Base-by-base conservation (phyloP, 2,329 filamentous ascomycete genomes). In the Ustilaginoidea virens region DNA sequence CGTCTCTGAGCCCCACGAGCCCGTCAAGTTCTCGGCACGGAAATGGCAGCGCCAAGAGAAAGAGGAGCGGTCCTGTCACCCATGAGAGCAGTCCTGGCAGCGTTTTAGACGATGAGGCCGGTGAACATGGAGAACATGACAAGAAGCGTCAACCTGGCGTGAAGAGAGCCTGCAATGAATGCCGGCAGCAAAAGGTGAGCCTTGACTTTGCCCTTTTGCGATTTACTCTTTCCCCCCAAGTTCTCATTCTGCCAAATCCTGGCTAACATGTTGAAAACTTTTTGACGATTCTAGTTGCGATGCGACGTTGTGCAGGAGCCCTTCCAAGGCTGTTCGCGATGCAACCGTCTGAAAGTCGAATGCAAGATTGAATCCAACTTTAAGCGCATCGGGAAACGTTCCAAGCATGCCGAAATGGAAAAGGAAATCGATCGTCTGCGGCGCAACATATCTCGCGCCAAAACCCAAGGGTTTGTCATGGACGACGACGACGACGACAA, bases 321-420 rank as follows among this genome's bases (percentile, higher is more conserved):
- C 12, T 86, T 85, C 51, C 69, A 73, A 43, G 72, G 71, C 43
- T 90, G 81, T 58, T 74, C 74, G 30, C 68, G 81, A 32, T 90
- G 81, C 56, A 70, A 70, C 48, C 80, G 82, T 43, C 69, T 86
- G 46, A 80, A 79, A 53, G 73, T 87, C 36, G 70, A 76, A 36
- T 90, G 81, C 63, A 81, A 82, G 52, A 87, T 90, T 52, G 80
- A 87, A 52, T 80, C 78, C 44, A 83, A 85, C 52, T 87, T 87
- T 57, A 86, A 85, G 63, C 74, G 80, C 41, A 63, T 86, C 12
- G 78, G 80, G 37, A 90, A 90, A 60, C 69, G 80, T 23, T 80
- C 73, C 38, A 80, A 81, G 49, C 80, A 87, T 52, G 80, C 80
- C 44, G 80, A 86, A 55, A 86, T 86, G 79, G 80, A 83, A 48